Evolutionary conservation across 768 basidiomycete genomes (phyloP), one percentile per base, ranked within the genome.

Genomic region (Termitomyces heimii): DNA sequence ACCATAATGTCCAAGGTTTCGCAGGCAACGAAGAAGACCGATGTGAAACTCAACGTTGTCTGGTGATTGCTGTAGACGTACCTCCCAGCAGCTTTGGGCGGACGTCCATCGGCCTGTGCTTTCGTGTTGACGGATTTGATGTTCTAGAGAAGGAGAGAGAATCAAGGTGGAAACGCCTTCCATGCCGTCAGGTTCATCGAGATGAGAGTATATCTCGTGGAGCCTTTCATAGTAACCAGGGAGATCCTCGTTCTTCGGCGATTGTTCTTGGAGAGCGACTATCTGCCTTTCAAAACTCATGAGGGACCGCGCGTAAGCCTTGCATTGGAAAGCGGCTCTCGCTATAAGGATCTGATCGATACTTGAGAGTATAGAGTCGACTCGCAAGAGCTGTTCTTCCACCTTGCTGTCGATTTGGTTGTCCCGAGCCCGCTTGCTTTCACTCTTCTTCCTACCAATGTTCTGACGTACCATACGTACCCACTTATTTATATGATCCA

Each of bases 181-280:
- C 97, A 99, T 99, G 16, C 97, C 97, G 71, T 99, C 97, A 0
- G 97, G 97, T 70, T 99, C 94, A 68, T 99, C 94, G 7, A 99
- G 77, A 56, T 94, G 84, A 13, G 96, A 88, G 69, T 99, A 99
- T 59, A 98, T 95, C 70, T 97, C 88, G 64, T 99, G 97, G 7
- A 99, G 75, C 18, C 85, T 84, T 65, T 98, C 97, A 67, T 93
- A 98, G 66, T 91, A 83, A 18, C 73, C 73, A 50, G 90, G 78
- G 3, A 92, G 73, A 34, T 88, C 80, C 5, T 67, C 64, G 59
- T 75, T 73, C 29, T 72, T 56, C 2, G 76, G 71, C 3, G 75
- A 69, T 12, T 73, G 68, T 52, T 76, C 72, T 62, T 70, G 73
- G 42, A 88, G 73, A 4, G 77, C 74, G 29, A 85, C 68, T 48